A percentile compares a stretch with the other conserved stretches of the same genome.
phyloP scores from a whole-genome alignment of 805 yeast species.

The Ogataea saltuana region DNA sequence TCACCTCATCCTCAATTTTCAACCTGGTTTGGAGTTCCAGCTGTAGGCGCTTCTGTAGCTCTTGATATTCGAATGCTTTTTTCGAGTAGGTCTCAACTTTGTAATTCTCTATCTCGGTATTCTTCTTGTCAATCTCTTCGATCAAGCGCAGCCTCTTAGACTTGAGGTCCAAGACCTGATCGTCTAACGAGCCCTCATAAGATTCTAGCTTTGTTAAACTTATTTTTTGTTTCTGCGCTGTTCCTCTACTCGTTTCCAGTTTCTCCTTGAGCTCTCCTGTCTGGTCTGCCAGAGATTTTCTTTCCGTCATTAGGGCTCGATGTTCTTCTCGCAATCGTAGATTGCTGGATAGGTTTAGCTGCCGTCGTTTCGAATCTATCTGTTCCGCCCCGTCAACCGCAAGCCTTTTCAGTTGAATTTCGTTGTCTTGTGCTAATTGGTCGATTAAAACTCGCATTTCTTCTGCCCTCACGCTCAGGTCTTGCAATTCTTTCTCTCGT shows the following conservation, averaged over 20 bases:
- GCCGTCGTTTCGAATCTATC: constrained; percentile 1
- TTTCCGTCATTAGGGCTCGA: not conserved
- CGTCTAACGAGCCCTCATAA: constrained; percentile 20
- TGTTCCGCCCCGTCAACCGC: constrained; percentile 5
- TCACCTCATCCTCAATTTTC: constrained; percentile 27
- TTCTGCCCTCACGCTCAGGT: not conserved
- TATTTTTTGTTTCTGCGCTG: constrained; percentile 8
- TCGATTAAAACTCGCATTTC: not conserved
- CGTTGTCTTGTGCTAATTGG: constrained; percentile 4
- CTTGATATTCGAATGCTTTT: not conserved
- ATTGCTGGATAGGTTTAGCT: constrained; percentile 4
- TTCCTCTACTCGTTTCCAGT: not conserved
- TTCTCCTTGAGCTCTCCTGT: constrained; percentile 4
- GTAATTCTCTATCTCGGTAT: constrained; percentile 11
- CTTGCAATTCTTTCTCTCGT: constrained; percentile 29
- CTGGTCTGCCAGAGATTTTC: constrained; percentile 3
- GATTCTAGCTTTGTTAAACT: constrained; percentile 4
- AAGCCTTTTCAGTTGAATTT: constrained; percentile 11
- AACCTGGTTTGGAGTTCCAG: constrained; percentile 23
- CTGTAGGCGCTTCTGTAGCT: constrained; percentile 7
- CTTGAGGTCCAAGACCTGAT: constrained; percentile 14
- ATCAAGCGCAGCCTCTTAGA: constrained; percentile 11
- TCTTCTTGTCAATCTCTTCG: constrained; percentile 9
- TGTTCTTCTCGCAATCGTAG: not conserved
- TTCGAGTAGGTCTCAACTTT: constrained; percentile 7